A percentile compares a stretch with the other conserved stretches of the same genome.
Evolutionary conservation across 192 early-diverging fungal species (phyloP).

Genomic region (Entomortierella chlamydospora): DNA sequence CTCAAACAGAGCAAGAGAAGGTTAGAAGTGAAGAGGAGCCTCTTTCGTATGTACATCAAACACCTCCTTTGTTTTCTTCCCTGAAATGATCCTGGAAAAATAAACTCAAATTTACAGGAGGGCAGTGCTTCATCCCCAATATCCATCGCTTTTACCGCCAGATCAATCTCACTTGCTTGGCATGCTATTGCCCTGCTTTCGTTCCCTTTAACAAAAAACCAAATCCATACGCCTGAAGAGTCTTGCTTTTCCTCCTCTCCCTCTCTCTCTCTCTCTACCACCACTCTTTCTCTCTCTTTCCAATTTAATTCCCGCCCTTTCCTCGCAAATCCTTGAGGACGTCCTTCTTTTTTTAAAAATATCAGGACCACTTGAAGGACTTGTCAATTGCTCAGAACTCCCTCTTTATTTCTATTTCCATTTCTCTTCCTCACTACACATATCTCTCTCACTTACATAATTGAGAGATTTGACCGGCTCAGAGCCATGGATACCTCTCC

Average conservation of each 20-base stretch:
- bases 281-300: background rate
- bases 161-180: background rate
- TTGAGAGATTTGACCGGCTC: background rate
- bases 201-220: too few relatives aligned
- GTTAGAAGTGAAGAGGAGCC: constrained; percentile 4
- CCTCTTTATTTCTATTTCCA: background rate
- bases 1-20: constrained; percentile 4
- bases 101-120: background rate
- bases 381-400: constrained; percentile 4
- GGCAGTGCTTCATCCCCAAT: background rate
- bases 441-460: constrained; percentile 9
- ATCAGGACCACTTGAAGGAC: background rate
- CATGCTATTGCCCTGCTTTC: too few relatives aligned
- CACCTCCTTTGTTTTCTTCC: constrained; percentile 6
- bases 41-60: constrained; percentile 23
- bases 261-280: background rate
- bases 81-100: constrained; percentile 1
- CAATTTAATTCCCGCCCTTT: background rate
- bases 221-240: too few relatives aligned
- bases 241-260: too few relatives aligned
- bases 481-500: background rate
- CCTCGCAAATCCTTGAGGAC: background rate
- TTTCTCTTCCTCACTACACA: background rate
- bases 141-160: background rate
- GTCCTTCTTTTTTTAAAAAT: constrained; percentile 14